Evolutionary conservation across 768 basidiomycete species (phyloP).

Genomic region (Lentinus tigrinus): DNA sequence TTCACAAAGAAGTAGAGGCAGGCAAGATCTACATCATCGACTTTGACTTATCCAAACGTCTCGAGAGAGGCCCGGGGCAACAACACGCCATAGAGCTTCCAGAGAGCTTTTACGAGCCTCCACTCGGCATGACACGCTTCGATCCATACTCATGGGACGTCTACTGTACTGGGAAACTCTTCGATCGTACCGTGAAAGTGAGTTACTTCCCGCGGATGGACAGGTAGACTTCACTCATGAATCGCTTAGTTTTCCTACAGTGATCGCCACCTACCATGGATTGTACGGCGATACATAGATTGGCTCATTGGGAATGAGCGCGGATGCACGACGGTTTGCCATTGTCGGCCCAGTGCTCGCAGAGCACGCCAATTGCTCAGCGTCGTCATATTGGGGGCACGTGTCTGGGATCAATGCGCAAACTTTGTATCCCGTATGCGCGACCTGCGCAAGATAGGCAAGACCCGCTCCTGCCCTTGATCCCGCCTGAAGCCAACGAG

Average conservation of each 20-base stretch:
- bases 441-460: no score
- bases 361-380: background rate
- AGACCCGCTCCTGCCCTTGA: no score
- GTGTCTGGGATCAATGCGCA: no score
- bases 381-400: background rate
- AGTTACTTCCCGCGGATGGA: background rate
- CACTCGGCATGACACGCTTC: background rate
- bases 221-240: background rate
- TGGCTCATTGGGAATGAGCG: background rate
- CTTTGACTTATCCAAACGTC: conserved; percentile 1
- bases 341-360: background rate
- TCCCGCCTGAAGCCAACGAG: no score
- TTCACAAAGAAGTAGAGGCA: background rate
- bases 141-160: conserved; percentile 14
- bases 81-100: conserved; percentile 1
- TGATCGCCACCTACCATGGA: background rate
- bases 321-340: background rate
- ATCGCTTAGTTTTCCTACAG: no score
- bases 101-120: background rate
- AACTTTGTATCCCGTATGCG: no score
- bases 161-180: background rate
- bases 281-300: background rate
- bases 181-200: background rate
- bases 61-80: background rate
- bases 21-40: conserved; percentile 7